phyloP scores from a whole-genome alignment of 192 early-diverging fungal genomes.

The Oehlia diaphana region DNA sequence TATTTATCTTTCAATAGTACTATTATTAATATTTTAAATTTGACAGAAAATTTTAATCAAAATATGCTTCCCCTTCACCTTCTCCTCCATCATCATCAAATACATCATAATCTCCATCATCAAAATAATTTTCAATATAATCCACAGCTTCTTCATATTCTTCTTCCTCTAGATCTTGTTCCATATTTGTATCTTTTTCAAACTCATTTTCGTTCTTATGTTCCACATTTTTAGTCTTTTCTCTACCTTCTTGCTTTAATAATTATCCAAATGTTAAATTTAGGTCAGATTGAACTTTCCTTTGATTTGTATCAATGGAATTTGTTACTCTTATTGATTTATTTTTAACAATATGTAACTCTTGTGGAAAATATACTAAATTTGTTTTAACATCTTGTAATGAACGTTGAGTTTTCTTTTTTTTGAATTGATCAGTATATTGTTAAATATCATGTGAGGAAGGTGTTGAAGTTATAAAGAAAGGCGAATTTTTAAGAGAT shows the following conservation, averaged over 20 bases:
- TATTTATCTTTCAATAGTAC: no score
- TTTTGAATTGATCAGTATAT: constrained; percentile 22
- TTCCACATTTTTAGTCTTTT: not conserved
- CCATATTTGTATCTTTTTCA: not conserved
- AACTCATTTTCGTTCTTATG: not conserved
- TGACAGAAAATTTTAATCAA: not conserved
- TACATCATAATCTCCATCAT: constrained; percentile 7
- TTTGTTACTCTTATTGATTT: not conserved
- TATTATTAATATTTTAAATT: no score
- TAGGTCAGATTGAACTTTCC: not conserved
- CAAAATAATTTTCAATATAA: constrained; percentile 22
- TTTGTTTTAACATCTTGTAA: constrained; percentile 14
- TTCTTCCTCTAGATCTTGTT: constrained; percentile 3
- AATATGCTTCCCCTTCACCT: constrained; percentile 4
- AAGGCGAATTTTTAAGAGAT: constrained; percentile 11
- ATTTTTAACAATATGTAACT: constrained; percentile 9
- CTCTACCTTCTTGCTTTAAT: not conserved
- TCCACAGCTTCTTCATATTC: constrained; percentile 6
- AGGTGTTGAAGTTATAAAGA: not conserved
- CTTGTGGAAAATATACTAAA: not conserved
- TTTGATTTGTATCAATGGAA: not conserved
- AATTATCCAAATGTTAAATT: not conserved
- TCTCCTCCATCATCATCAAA: not conserved
- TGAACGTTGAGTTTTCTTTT: not conserved
- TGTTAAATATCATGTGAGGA: not conserved